A percentile compares a stretch with the other conserved stretches of the same genome.
Evolutionary conservation across 163 green algal genomes (phyloP).

Genomic region (Volvox carteri): DNA sequence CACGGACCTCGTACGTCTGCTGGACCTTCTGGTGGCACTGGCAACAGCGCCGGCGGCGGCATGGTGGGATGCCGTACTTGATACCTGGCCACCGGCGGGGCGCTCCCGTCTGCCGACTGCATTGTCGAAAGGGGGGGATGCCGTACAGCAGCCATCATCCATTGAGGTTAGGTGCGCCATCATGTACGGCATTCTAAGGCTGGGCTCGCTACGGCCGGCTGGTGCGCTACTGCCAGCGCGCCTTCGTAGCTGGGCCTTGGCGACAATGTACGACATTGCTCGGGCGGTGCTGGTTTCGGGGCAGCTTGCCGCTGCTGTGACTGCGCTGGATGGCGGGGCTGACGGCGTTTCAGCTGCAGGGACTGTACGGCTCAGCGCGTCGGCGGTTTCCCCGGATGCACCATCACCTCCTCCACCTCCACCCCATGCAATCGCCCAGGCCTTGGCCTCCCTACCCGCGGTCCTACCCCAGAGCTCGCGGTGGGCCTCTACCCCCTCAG

Average conservation of each 20-base stretch:
- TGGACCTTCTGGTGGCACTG: neutral
- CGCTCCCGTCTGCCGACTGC: neutral
- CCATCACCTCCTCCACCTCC: neutral
- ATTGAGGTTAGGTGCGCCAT: neutral
- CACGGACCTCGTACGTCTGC: neutral
- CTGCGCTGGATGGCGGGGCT: neutral
- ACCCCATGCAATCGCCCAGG: neutral
- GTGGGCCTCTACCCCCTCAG: neutral
- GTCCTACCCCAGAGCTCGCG: neutral
- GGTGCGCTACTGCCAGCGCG: neutral
- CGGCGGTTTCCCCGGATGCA: no score
- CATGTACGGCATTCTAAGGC: neutral
- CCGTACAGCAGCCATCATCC: neutral
- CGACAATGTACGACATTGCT: neutral
- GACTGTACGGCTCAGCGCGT: neutral
- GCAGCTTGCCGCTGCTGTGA: neutral
- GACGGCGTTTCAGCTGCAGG: neutral
- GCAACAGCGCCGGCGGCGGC: neutral
- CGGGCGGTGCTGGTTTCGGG: neutral
- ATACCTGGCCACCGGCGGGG: neutral
- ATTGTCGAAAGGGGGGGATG: neutral
- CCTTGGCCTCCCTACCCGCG: neutral
- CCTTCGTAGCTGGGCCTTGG: neutral
- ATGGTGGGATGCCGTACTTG: slow-evolving; percentile 3
- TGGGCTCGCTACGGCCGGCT: neutral